Percentiles rank a stretch among this genome's conserved stretches.
Conservation (phyloP, 495 filamentous ascomycete species). For the Lophiotrema nucula region DNA sequence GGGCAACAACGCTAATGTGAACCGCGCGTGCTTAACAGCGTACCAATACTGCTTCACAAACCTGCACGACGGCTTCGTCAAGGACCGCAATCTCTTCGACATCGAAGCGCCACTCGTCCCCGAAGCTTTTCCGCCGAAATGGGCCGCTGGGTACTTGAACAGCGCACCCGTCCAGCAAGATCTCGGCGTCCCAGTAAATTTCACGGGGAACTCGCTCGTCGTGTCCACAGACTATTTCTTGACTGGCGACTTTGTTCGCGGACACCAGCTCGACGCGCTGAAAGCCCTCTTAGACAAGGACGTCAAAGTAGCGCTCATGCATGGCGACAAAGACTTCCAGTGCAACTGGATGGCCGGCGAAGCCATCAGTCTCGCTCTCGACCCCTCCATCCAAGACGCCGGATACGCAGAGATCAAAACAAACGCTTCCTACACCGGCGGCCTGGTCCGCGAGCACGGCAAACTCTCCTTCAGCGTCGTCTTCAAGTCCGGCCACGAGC, state of each 20-base stretch:
- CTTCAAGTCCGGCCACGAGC: neutral
- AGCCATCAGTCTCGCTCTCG: neutral
- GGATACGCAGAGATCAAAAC: neutral
- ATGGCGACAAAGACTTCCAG: neutral
- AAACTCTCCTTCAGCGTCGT: neutral
- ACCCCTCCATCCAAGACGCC: neutral
- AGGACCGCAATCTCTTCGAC: neutral
- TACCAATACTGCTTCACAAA: neutral
- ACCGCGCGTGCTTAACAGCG: neutral
- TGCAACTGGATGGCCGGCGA: constrained; percentile 1
- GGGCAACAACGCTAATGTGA: neutral
- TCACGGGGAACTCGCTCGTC: neutral
- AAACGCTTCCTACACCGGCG: neutral
- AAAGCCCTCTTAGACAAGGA: neutral
- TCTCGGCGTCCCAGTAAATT: neutral
- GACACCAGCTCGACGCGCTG: neutral
- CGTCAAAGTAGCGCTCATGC: neutral
- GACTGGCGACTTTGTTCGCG: neutral
- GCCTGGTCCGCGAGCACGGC: neutral
- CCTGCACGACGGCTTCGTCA: neutral
- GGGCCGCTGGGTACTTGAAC: neutral
- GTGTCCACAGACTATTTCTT: neutral
- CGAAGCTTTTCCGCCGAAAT: neutral
- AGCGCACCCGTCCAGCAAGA: neutral
- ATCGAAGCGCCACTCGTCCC: neutral